These are phyloP conservation scores for Linum tenue DNA, from an alignment of 345 rosid genomes.

Conservation along the genomic window DNA sequence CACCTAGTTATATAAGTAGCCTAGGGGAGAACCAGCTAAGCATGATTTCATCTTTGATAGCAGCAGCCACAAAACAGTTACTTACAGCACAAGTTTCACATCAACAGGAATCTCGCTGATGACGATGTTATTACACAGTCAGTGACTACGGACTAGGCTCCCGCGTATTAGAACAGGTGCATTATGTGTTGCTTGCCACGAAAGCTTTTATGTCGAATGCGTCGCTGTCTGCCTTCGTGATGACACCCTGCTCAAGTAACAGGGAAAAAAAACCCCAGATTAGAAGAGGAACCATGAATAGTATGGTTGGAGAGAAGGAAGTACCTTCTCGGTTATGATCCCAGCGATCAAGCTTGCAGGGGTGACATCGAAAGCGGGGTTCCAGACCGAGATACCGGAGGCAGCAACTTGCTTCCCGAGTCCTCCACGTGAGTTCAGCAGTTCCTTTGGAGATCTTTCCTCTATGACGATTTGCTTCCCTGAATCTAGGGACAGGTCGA, in stretches of 20 bases:
- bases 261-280: not conserved
- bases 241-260: constrained; percentile 46
- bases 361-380: constrained; percentile 92
- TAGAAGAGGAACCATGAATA: not conserved
- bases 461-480: constrained; percentile 75
- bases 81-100: too few species aligned
- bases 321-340: constrained; percentile 81
- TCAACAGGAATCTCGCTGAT: too few species aligned
- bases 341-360: constrained; percentile 71
- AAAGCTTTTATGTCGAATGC: constrained; percentile 55
- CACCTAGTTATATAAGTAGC: too few species aligned
- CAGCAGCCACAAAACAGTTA: too few species aligned
- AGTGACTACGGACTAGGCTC: too few species aligned
- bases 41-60: too few species aligned
- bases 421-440: constrained; percentile 69
- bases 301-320: not conserved
- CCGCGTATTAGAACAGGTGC: too few species aligned
- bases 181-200: constrained; percentile 12
- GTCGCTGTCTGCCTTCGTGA: constrained; percentile 37
- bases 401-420: constrained; percentile 96
- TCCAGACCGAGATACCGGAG: constrained; percentile 80
- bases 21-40: too few species aligned
- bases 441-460: constrained; percentile 70
- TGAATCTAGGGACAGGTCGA: constrained; percentile 67
- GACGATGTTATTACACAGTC: too few species aligned